phyloP scores from a whole-genome alignment of 2,329 filamentous ascomycete species.

The Amylocarpus encephaloides region DNA sequence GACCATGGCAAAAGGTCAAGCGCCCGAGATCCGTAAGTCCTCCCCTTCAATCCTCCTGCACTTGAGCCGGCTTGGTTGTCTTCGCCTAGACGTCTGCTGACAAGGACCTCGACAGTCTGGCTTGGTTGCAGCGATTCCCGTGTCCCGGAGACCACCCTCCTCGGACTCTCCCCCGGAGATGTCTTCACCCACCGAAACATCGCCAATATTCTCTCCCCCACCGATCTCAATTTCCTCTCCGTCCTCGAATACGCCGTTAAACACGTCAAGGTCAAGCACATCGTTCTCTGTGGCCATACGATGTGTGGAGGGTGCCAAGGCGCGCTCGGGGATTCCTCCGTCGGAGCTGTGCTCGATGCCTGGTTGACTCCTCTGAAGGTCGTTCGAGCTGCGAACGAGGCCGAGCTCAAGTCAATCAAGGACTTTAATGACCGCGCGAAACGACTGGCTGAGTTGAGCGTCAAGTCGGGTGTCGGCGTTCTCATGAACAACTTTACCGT shows the following conservation, averaged over 20 bases:
- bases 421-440: slow-evolving; percentile 49
- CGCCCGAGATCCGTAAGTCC: slow-evolving; percentile 52
- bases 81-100: background rate
- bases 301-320: slow-evolving; percentile 61
- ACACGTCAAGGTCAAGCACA: slow-evolving; percentile 64
- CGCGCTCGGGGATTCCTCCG: slow-evolving; percentile 41
- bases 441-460: slow-evolving; percentile 71
- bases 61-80: background rate
- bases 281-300: slow-evolving; percentile 65
- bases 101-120: slow-evolving; percentile 52
- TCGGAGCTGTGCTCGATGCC: slow-evolving; percentile 49
- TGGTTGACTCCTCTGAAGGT: slow-evolving; percentile 48
- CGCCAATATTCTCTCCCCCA: slow-evolving; percentile 71
- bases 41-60: background rate
- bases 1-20: slow-evolving; percentile 60
- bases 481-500: slow-evolving; percentile 64
- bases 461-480: slow-evolving; percentile 59
- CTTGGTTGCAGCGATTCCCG: slow-evolving; percentile 83
- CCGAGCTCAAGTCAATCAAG: slow-evolving; percentile 49
- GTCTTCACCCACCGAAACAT: slow-evolving; percentile 90
- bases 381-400: slow-evolving; percentile 40
- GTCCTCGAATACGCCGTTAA: slow-evolving; percentile 76
- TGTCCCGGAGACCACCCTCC: slow-evolving; percentile 75
- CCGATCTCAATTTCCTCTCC: slow-evolving; percentile 67
- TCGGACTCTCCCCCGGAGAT: slow-evolving; percentile 73